Percentiles rank a stretch among this genome's conserved stretches.
phyloP scores from a whole-genome alignment of 1,284 basidiomycete species.

The Ceratobasidium sp. region DNA sequence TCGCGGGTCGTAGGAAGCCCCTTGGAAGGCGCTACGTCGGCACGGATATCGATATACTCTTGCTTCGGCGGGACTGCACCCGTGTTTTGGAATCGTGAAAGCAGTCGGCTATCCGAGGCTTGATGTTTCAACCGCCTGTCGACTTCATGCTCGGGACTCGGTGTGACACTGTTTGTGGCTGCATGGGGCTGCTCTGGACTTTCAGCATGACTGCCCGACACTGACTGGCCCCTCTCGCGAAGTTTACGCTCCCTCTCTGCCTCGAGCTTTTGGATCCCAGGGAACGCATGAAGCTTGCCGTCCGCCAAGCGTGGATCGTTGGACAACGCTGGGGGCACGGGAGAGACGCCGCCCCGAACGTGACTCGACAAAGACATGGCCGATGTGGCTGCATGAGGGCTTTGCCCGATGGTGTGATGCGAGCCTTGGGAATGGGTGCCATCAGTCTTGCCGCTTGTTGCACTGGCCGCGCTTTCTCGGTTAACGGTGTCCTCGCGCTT shows the following conservation, averaged over 20 bases:
- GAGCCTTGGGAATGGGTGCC: slow-evolving; percentile 50
- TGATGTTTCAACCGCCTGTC: slow-evolving; percentile 72
- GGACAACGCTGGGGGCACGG: slow-evolving; percentile 70
- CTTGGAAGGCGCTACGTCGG: not conserved
- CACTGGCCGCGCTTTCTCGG: slow-evolving; percentile 74
- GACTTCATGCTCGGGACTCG: slow-evolving; percentile 32
- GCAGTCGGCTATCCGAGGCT: slow-evolving; percentile 67
- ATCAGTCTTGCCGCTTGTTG: slow-evolving; percentile 60
- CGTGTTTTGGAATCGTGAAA: slow-evolving; percentile 56
- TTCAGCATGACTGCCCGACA: slow-evolving; percentile 21
- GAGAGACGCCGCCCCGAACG: slow-evolving; percentile 63
- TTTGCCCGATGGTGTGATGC: slow-evolving; percentile 30
- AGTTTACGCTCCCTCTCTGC: slow-evolving; percentile 60
- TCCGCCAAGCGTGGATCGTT: slow-evolving; percentile 70
- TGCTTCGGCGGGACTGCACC: slow-evolving; percentile 34
- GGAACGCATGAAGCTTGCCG: slow-evolving; percentile 87
- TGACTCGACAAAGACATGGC: slow-evolving; percentile 49
- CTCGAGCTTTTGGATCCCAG: slow-evolving; percentile 78
- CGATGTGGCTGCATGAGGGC: slow-evolving; percentile 10
- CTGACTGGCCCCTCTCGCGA: slow-evolving; percentile 30
- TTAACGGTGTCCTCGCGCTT: slow-evolving; percentile 63
- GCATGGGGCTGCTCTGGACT: slow-evolving; percentile 6
- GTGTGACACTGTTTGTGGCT: not conserved
- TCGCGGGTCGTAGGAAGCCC: slow-evolving; percentile 75
- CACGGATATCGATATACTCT: slow-evolving; percentile 29